phyloP scores from a whole-genome alignment of 257 asterid species.

The Solanum stenotomum region DNA sequence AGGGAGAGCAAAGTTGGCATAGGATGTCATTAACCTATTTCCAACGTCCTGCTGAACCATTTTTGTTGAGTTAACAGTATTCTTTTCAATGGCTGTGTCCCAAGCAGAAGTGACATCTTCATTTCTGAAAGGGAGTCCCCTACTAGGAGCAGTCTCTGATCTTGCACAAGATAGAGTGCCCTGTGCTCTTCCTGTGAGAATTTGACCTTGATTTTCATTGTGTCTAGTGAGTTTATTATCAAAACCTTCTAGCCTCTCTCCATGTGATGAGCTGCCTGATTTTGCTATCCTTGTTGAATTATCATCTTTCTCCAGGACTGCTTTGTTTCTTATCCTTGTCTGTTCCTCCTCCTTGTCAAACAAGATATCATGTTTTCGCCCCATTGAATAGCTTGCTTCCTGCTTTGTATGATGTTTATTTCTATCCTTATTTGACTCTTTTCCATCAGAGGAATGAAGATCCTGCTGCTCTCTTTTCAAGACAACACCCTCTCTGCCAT shows the following conservation, averaged over 20 bases:
- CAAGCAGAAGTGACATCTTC: slow-evolving; percentile 18
- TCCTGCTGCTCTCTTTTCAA: slow-evolving; percentile 29
- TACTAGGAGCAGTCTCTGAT: slow-evolving; percentile 17
- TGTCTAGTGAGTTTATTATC: slow-evolving; percentile 5
- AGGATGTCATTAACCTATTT: slow-evolving; percentile 26
- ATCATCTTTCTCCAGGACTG: slow-evolving; percentile 21
- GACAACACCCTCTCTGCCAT: slow-evolving; percentile 22
- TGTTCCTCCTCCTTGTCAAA: slow-evolving; percentile 21
- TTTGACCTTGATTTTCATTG: background rate
- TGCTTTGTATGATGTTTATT: slow-evolving; percentile 20
- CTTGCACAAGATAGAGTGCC: slow-evolving; percentile 28
- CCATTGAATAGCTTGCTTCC: slow-evolving; percentile 26
- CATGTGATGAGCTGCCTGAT: slow-evolving; percentile 30
- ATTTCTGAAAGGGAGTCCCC: slow-evolving; percentile 18
- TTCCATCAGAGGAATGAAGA: slow-evolving; percentile 10
- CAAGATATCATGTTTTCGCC: slow-evolving; percentile 15
- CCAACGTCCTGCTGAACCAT: slow-evolving; percentile 24
- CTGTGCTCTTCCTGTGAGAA: slow-evolving; percentile 10
- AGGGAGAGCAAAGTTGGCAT: slow-evolving; percentile 33
- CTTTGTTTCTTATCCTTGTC: slow-evolving; percentile 22
- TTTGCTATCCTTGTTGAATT: slow-evolving; percentile 22
- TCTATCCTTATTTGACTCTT: slow-evolving; percentile 22
- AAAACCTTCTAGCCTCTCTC: slow-evolving; percentile 21
- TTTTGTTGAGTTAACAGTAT: slow-evolving; percentile 10
- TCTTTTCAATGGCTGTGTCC: slow-evolving; percentile 9